phyloP scores from a whole-genome alignment of 1,284 basidiomycete genomes.

The Heterobasidion parviporum region DNA sequence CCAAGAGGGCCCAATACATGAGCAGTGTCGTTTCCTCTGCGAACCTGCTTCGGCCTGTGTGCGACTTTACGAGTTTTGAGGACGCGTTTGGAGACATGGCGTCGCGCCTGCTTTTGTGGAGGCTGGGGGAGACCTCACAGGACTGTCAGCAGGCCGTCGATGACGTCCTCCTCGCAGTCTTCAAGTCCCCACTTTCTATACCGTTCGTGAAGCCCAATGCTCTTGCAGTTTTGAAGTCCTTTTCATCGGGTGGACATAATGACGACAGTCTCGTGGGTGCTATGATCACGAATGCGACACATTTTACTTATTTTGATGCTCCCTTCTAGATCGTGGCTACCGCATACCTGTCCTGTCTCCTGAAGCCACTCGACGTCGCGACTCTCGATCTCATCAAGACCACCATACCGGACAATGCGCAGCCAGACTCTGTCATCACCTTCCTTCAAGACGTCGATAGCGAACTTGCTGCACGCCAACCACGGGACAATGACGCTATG shows the following conservation, averaged over 20 bases:
- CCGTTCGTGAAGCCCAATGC: slow-evolving; percentile 6
- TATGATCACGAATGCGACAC: not conserved
- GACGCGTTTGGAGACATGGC: slow-evolving; percentile 16
- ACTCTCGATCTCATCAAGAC: slow-evolving; percentile 8
- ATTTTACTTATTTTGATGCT: not conserved
- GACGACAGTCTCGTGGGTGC: not conserved
- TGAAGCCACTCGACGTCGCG: slow-evolving; percentile 5
- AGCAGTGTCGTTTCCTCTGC: slow-evolving; percentile 27
- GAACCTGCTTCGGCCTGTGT: slow-evolving; percentile 13
- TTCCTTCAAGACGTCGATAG: slow-evolving; percentile 5
- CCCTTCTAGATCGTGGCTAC: slow-evolving; percentile 4
- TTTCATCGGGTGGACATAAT: not conserved
- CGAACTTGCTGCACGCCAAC: not conserved
- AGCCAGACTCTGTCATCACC: slow-evolving; percentile 2
- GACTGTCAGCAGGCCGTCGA: slow-evolving; percentile 17
- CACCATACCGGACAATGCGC: not conserved
- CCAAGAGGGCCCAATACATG: slow-evolving; percentile 30
- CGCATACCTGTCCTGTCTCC: slow-evolving; percentile 4
- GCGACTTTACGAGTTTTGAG: slow-evolving; percentile 16
- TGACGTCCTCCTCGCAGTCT: slow-evolving; percentile 7
- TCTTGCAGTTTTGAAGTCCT: slow-evolving; percentile 8
- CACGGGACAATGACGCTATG: not conserved
- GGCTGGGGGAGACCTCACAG: slow-evolving; percentile 17
- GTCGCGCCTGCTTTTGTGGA: slow-evolving; percentile 23
- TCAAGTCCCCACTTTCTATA: slow-evolving; percentile 1